Conservation (phyloP, 2,329 filamentous ascomycete species). For the Ophioceras dolichostomum region DNA sequence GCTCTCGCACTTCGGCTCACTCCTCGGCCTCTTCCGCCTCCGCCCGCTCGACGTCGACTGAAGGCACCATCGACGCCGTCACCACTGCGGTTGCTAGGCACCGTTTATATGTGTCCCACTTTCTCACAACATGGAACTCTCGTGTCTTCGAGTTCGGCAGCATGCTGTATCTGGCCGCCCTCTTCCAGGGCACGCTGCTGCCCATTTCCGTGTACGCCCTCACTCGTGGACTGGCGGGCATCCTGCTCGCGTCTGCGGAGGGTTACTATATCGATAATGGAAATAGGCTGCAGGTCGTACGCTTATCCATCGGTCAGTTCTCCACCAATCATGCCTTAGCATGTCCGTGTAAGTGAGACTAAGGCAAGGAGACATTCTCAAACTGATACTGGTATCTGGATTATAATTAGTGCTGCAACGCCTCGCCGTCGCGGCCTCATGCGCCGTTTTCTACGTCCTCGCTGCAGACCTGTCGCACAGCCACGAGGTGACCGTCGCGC, state of each 20-base stretch:
- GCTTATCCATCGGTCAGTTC: conserved; percentile 40
- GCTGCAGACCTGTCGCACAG: too few relatives aligned
- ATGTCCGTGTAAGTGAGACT: too few relatives aligned
- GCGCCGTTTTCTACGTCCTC: conserved; percentile 30
- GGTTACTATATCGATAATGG: conserved; percentile 46
- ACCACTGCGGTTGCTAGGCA: too few relatives aligned
- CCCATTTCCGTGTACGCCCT: conserved; percentile 60
- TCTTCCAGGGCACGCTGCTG: conserved; percentile 47
- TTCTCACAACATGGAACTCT: conserved; percentile 52
- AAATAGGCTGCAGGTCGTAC: conserved; percentile 35
- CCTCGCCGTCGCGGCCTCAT: conserved; percentile 32
- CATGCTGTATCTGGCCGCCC: conserved; percentile 42
- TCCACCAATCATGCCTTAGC: too few relatives aligned
- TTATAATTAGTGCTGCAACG: conserved; percentile 27
- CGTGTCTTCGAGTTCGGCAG: conserved; percentile 52
- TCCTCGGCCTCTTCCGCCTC: too few relatives aligned
- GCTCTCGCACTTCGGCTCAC: too few relatives aligned
- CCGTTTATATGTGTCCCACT: conserved; percentile 50
- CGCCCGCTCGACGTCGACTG: too few relatives aligned
- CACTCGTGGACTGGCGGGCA: conserved; percentile 41
- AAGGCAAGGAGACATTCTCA: too few relatives aligned
- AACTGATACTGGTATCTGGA: too few relatives aligned
- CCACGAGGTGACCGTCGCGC: too few relatives aligned
- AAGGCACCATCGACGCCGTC: too few relatives aligned
- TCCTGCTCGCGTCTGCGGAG: conserved; percentile 44